Conservation (phyloP, 2,329 filamentous ascomycete genomes). For the Pseudocercospora pini-densiflorae region DNA sequence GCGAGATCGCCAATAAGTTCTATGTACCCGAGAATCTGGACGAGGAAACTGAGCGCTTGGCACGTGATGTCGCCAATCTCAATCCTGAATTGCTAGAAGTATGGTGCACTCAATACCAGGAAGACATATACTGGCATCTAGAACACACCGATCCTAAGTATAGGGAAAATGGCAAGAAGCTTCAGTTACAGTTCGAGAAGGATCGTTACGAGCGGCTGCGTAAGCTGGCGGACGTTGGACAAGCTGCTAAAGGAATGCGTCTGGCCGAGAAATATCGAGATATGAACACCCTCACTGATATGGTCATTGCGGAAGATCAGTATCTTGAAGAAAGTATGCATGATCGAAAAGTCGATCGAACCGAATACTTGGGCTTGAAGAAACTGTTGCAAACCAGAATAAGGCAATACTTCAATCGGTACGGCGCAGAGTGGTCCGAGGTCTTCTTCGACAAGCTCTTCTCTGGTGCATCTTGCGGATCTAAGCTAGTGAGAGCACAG, state of each 20-base stretch:
- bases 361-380: conserved; percentile 25
- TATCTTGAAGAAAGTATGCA: conserved; percentile 43
- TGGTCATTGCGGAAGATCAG: conserved; percentile 52
- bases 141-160: conserved; percentile 52
- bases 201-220: conserved; percentile 49
- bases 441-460: conserved; percentile 83
- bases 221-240: conserved; percentile 53
- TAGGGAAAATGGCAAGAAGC: conserved; percentile 53
- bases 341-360: conserved; percentile 16
- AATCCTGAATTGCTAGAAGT: conserved; percentile 61
- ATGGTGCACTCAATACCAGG: conserved; percentile 62
- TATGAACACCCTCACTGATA: conserved; percentile 64
- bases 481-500: conserved; percentile 67
- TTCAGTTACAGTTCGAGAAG: conserved; percentile 45
- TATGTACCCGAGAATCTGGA: conserved; percentile 44
- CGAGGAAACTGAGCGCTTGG: conserved; percentile 37
- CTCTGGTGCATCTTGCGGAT: conserved; percentile 61
- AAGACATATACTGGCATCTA: conserved; percentile 65
- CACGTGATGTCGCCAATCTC: conserved; percentile 56
- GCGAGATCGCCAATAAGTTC: conserved; percentile 45
- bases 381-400: conserved; percentile 52
- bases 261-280: conserved; percentile 67
- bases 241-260: conserved; percentile 61
- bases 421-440: conserved; percentile 69
- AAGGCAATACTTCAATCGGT: conserved; percentile 63